These are phyloP conservation scores for Leccinum disarticulatum DNA, from an alignment of 768 basidiomycete species.

Conservation along the genomic window DNA sequence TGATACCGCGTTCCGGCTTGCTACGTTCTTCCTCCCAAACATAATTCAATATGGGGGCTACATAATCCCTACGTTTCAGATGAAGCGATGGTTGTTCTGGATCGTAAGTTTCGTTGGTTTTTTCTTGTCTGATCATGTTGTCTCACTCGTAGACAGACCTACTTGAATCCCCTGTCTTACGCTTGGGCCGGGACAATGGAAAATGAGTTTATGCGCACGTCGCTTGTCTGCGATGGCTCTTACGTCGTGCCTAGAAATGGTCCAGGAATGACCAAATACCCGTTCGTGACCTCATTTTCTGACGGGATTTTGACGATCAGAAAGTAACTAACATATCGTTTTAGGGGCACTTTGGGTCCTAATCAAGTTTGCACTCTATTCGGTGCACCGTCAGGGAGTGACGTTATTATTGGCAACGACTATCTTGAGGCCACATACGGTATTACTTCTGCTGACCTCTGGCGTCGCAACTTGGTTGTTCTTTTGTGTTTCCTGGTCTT, in stretches of 20 bases:
- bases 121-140: neutral
- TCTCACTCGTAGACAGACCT: constrained; percentile 46
- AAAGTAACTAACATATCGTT: constrained; percentile 14
- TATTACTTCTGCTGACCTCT: constrained; percentile 50
- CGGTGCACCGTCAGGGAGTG: constrained; percentile 60
- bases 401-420: constrained; percentile 50
- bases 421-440: constrained; percentile 64
- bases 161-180: constrained; percentile 76
- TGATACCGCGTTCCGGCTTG: constrained; percentile 52
- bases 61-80: constrained; percentile 61
- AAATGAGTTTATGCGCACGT: constrained; percentile 79
- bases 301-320: neutral
- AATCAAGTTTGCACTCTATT: constrained; percentile 80
- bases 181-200: constrained; percentile 79
- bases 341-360: constrained; percentile 49
- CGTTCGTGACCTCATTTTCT: constrained; percentile 40
- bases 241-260: constrained; percentile 67
- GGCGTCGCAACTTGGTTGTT: constrained; percentile 70
- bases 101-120: constrained; percentile 46
- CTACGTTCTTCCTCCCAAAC: constrained; percentile 72
- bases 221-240: constrained; percentile 62
- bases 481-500: constrained; percentile 66
- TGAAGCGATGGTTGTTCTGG: constrained; percentile 88
- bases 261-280: constrained; percentile 55
- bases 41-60: constrained; percentile 74